These are phyloP conservation scores for Phytophthora brassicae DNA, from an alignment of 352 stramenopile species.

Conservation along the genomic window DNA sequence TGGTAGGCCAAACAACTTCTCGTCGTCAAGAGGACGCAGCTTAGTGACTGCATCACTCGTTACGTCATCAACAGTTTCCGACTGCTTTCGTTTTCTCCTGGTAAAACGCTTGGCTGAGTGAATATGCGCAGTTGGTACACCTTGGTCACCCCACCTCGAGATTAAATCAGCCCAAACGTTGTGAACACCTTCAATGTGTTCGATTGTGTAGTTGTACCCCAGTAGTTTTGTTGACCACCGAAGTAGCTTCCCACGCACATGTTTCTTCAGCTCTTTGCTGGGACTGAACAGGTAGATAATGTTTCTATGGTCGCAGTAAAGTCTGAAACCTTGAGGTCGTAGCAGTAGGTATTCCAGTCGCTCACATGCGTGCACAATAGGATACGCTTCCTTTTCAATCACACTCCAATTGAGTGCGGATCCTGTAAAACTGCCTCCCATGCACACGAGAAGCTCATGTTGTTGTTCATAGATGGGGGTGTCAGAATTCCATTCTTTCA, in stretches of 20 bases:
- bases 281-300: conserved; percentile 8
- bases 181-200: conserved; percentile 18
- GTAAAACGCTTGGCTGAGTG: background rate
- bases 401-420: conserved; percentile 22
- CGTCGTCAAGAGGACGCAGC: background rate
- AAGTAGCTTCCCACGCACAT: conserved; percentile 6
- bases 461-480: conserved; percentile 2
- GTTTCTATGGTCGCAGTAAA: conserved; percentile 15
- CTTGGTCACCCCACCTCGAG: conserved; percentile 10
- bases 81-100: background rate
- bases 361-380: conserved; percentile 5
- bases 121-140: background rate
- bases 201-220: conserved; percentile 16
- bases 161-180: conserved; percentile 19
- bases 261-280: background rate
- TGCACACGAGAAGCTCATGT: conserved; percentile 9
- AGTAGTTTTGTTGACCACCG: conserved; percentile 12
- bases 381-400: conserved; percentile 16
- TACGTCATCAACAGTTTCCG: background rate
- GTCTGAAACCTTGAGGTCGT: background rate
- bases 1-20: too few species aligned
- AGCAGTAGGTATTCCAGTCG: conserved; percentile 5
- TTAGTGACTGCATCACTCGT: background rate
- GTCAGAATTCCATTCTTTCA: background rate
- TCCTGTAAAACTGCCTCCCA: conserved; percentile 2